Conservation (phyloP, 208 protist species). For the Acanthamoeba triangularis region DNA sequence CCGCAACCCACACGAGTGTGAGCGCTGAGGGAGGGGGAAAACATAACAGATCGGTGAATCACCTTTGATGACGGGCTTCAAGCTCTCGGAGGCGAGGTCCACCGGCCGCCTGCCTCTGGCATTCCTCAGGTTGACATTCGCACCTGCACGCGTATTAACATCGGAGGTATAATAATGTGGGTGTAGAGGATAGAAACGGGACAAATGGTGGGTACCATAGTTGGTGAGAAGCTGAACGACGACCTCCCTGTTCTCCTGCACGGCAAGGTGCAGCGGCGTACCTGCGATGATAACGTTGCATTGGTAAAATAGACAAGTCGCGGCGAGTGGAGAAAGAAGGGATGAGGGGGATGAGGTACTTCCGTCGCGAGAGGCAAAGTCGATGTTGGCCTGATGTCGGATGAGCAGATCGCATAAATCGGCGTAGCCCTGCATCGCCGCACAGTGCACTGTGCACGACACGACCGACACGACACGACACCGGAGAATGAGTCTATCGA, state of each 20-base stretch:
- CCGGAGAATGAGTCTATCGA: no score
- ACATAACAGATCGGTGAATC: no score
- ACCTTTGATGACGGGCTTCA: slow-evolving; percentile 16
- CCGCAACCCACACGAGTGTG: no score
- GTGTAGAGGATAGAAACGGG: no score
- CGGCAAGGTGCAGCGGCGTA: slow-evolving; percentile 17
- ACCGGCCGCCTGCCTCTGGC: background rate
- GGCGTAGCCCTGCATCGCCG: slow-evolving; percentile 14
- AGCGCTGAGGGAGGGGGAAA: background rate
- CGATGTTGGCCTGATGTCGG: slow-evolving; percentile 26
- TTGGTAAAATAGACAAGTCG: no score
- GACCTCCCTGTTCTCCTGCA: background rate
- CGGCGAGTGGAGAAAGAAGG: no score
- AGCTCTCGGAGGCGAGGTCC: slow-evolving; percentile 9
- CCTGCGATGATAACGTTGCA: background rate
- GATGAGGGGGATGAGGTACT: background rate
- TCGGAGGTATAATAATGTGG: no score
- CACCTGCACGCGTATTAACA: background rate
- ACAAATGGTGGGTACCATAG: no score
- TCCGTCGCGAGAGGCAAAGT: slow-evolving; percentile 14
- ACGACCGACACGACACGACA: background rate
- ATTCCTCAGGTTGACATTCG: background rate
- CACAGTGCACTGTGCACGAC: background rate
- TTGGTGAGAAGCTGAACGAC: slow-evolving; percentile 26
- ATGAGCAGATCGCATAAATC: slow-evolving; percentile 5